Conservation (phyloP, 495 filamentous ascomycete genomes). For the Aspergillus wentii region DNA sequence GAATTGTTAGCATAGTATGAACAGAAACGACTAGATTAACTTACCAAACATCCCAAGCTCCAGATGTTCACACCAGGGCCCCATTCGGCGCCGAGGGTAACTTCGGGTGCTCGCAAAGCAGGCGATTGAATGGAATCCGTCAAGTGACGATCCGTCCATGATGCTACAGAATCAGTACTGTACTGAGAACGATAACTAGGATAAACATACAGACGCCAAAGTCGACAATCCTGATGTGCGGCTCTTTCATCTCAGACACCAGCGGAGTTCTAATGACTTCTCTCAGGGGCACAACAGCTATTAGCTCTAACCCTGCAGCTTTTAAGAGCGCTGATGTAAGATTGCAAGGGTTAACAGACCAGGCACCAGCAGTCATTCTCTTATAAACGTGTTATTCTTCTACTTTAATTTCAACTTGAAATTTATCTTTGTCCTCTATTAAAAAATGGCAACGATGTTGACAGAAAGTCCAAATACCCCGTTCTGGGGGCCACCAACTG, state of each 20-base stretch:
- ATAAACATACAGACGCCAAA: conserved; percentile 22
- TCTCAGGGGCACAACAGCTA: conserved; percentile 16
- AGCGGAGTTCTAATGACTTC: conserved; percentile 21
- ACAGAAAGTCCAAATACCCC: too few species aligned
- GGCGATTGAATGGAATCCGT: conserved; percentile 36
- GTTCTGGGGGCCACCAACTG: conserved; percentile 12
- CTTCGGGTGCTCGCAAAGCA: conserved; percentile 40
- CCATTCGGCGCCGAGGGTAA: conserved; percentile 39
- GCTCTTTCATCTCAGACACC: conserved; percentile 13
- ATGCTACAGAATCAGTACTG: conserved; percentile 18
- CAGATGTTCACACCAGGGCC: conserved; percentile 38
- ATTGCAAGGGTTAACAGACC: too few species aligned
- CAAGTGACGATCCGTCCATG: conserved; percentile 25
- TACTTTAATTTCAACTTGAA: too few species aligned
- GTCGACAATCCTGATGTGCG: conserved; percentile 23
- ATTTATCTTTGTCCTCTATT: too few species aligned
- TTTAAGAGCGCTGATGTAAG: too few species aligned
- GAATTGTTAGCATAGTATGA: too few species aligned
- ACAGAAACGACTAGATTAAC: too few species aligned
- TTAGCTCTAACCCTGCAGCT: too few species aligned
- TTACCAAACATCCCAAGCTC: conserved; percentile 41
- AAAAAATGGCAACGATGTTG: too few species aligned
- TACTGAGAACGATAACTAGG: conserved; percentile 3
- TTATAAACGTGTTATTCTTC: too few species aligned
- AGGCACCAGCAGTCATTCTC: too few species aligned